Conservation (phyloP, 192 early-diverging fungal species). For the Tieghemiomyces parasiticus region DNA sequence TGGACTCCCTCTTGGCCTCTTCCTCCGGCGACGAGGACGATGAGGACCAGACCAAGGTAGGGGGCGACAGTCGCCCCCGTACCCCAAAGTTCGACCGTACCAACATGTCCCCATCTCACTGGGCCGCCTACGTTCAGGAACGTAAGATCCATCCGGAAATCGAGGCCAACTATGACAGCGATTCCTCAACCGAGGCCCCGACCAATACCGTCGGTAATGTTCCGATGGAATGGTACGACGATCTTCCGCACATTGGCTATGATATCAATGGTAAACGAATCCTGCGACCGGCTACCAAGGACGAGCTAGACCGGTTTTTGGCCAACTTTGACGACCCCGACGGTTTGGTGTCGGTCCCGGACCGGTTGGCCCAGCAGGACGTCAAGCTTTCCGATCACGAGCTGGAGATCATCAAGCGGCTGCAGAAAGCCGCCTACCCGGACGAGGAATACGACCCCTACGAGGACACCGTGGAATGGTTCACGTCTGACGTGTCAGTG, state of each 20-base stretch:
- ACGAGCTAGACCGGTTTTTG: slow-evolving; percentile 91
- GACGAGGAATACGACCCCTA: slow-evolving; percentile 83
- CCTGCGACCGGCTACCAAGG: slow-evolving; percentile 68
- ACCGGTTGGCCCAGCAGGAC: slow-evolving; percentile 65
- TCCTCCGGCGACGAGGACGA: slow-evolving; percentile 3
- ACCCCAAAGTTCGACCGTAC: slow-evolving; percentile 25
- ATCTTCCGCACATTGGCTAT: slow-evolving; percentile 94
- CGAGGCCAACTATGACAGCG: slow-evolving; percentile 82
- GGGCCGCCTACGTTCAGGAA: slow-evolving; percentile 23
- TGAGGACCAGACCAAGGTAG: slow-evolving; percentile 12
- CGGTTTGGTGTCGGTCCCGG: slow-evolving; percentile 72
- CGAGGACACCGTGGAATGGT: slow-evolving; percentile 90
- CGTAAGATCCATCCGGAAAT: slow-evolving; percentile 67
- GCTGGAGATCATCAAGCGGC: slow-evolving; percentile 81
- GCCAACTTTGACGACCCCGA: slow-evolving; percentile 85
- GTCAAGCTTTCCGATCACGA: slow-evolving; percentile 78
- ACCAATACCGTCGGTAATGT: slow-evolving; percentile 90
- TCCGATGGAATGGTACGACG: slow-evolving; percentile 95
- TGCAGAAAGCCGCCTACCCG: slow-evolving; percentile 66
- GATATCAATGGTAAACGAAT: slow-evolving; percentile 87
- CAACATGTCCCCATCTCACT: background rate
- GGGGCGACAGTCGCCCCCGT: slow-evolving; percentile 17
- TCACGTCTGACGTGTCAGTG: slow-evolving; percentile 65
- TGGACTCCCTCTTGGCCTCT: slow-evolving; percentile 13
- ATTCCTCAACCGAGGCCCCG: slow-evolving; percentile 80